Evolutionary conservation across 2,329 filamentous ascomycete species (phyloP).

Genomic region (Botrytis paeoniae): DNA sequence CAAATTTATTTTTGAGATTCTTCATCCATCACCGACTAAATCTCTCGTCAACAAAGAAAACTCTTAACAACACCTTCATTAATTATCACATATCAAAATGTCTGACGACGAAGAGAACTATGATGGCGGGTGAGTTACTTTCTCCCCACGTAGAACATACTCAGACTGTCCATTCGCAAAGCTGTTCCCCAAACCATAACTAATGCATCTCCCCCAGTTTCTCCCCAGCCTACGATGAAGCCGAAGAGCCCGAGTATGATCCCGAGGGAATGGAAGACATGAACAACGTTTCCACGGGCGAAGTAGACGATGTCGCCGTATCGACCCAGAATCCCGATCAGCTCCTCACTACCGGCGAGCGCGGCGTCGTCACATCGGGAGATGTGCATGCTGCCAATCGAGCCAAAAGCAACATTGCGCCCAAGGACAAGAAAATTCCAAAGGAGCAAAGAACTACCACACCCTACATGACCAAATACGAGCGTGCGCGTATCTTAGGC

Average conservation of each 20-base stretch:
- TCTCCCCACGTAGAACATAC: not conserved
- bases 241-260: constrained; percentile 54
- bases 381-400: constrained; percentile 59
- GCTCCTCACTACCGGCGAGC: constrained; percentile 37
- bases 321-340: constrained; percentile 57
- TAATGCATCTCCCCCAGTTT: constrained; percentile 7
- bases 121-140: constrained; percentile 22
- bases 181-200: not conserved
- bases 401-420: constrained; percentile 53
- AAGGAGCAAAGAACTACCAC: constrained; percentile 87
- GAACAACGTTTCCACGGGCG: constrained; percentile 48
- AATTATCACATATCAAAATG: constrained; percentile 46
- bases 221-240: constrained; percentile 51
- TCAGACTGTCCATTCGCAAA: not conserved
- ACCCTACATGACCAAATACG: constrained; percentile 99
- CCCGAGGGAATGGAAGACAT: constrained; percentile 48
- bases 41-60: constrained; percentile 12
- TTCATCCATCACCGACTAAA: constrained; percentile 16
- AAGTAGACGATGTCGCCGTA: constrained; percentile 50
- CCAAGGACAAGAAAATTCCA: constrained; percentile 83
- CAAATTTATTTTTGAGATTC: constrained; percentile 29
- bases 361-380: constrained; percentile 54
- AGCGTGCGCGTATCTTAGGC: constrained; percentile 87
- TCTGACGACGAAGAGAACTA: constrained; percentile 58
- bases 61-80: not conserved